Conservation (phyloP, 2,329 filamentous ascomycete genomes). For the Nemania diffusa region DNA sequence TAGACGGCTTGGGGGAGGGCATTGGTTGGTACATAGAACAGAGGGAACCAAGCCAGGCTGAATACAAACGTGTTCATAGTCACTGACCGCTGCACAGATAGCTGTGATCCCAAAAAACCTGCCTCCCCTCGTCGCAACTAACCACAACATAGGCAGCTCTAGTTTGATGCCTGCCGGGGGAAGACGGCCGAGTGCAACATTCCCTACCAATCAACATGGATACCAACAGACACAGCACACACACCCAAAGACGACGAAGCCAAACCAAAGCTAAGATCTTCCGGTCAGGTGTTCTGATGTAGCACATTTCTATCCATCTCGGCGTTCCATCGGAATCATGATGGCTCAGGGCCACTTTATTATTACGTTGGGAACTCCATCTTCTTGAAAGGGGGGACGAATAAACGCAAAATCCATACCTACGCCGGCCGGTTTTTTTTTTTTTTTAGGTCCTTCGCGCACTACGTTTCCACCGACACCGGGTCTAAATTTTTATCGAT, state of each 20-base stretch:
- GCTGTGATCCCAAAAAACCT: conserved; percentile 10
- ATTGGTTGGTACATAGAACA: conserved; percentile 41
- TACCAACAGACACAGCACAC: background rate
- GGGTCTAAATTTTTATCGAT: conserved; percentile 13
- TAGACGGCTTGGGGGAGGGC: conserved; percentile 31
- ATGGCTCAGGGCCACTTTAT: conserved; percentile 2
- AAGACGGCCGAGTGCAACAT: conserved; percentile 5
- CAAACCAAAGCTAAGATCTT: conserved; percentile 12
- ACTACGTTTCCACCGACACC: conserved; percentile 26
- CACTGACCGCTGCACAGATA: conserved; percentile 8
- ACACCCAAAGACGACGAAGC: conserved; percentile 1
- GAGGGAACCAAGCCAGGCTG: conserved; percentile 19
- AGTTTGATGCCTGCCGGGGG: conserved; percentile 21
- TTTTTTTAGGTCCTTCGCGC: background rate
- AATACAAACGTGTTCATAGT: conserved; percentile 33
- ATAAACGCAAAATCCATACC: background rate
- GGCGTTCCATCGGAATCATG: conserved; percentile 9
- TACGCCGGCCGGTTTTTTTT: background rate
- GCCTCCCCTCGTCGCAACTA: conserved; percentile 2
- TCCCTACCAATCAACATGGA: conserved; percentile 22
- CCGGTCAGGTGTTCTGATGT: conserved; percentile 17
- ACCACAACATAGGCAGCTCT: conserved; percentile 7
- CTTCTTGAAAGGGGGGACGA: background rate
- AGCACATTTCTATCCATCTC: conserved; percentile 11
- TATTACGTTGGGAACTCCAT: conserved; percentile 12